These are phyloP conservation scores for Cinnamomum micranthum DNA, from an alignment of 164 flowering plant genomes.

Conservation along the genomic window DNA sequence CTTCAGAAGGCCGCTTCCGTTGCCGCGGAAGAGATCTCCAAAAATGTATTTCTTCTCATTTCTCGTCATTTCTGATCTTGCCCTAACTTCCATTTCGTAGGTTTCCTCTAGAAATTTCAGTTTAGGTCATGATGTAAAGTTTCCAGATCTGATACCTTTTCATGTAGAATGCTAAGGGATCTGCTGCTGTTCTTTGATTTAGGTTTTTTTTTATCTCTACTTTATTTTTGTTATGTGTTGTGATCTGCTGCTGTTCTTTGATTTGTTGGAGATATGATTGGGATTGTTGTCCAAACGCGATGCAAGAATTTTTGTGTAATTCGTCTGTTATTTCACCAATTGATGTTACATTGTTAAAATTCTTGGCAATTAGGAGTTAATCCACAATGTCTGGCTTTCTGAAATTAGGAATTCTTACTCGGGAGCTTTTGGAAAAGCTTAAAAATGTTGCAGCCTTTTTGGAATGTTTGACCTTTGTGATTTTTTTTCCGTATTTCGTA, in stretches of 20 bases:
- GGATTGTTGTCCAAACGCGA: too few relatives aligned
- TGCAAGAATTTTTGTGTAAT: too few relatives aligned
- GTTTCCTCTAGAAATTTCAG: background rate
- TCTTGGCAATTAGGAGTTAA: too few relatives aligned
- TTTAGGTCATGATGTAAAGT: background rate
- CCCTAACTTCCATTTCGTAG: too few relatives aligned
- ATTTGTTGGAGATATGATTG: background rate
- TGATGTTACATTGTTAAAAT: too few relatives aligned
- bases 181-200: too few relatives aligned
- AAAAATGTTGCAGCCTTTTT: background rate
- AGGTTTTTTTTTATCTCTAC: background rate
- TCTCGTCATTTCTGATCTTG: background rate
- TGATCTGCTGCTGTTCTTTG: background rate
- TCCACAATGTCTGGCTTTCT: too few relatives aligned
- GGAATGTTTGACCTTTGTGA: background rate
- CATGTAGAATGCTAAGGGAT: background rate
- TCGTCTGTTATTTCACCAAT: too few relatives aligned
- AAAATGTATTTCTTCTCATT: constrained; percentile 48
- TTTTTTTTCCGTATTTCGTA: background rate
- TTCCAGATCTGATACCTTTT: too few relatives aligned
- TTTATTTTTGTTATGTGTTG: background rate
- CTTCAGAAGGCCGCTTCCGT: constrained; percentile 80
- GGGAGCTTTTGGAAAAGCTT: too few relatives aligned
- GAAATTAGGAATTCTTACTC: too few relatives aligned
- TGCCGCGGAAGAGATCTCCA: constrained; percentile 92